These are phyloP conservation scores for Sugiyamaella pinicola DNA, from an alignment of 1,139 yeast species.

Conservation along the genomic window DNA sequence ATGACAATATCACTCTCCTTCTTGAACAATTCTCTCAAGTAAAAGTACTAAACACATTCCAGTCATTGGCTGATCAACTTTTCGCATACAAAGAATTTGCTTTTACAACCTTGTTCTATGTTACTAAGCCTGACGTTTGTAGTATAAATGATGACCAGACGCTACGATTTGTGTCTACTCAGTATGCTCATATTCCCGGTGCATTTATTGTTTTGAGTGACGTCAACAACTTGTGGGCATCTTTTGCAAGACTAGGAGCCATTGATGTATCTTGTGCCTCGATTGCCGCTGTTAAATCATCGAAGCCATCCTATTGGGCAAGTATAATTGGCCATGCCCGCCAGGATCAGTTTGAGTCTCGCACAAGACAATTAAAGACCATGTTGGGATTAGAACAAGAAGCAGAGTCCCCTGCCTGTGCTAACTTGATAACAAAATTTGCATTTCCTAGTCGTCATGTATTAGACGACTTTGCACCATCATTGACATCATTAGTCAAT, in stretches of 20 bases:
- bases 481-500: constrained; percentile 3
- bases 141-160: constrained; percentile 13
- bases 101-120: constrained; percentile 20
- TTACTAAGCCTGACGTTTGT: constrained; percentile 6
- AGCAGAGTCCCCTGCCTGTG: constrained; percentile 10
- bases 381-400: constrained; percentile 24
- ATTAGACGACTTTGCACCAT: constrained; percentile 15
- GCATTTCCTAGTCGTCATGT: constrained; percentile 21
- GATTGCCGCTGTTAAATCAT: constrained; percentile 12
- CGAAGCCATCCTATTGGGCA: constrained; percentile 16
- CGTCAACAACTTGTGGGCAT: constrained; percentile 19
- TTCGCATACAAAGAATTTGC: constrained; percentile 21
- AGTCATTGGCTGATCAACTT: constrained; percentile 18
- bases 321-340: constrained; percentile 11
- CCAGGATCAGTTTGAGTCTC: constrained; percentile 20
- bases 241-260: constrained; percentile 25
- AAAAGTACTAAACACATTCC: constrained; percentile 12
- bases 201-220: constrained; percentile 25
- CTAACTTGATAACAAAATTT: constrained; percentile 18
- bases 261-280: constrained; percentile 18
- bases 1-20: constrained; percentile 13
- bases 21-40: constrained; percentile 20
- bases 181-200: constrained; percentile 27
- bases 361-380: constrained; percentile 23
- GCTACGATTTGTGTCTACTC: constrained; percentile 20